Conservation (phyloP, 352 stramenopile genomes). For the Globisporangium nunn region DNA sequence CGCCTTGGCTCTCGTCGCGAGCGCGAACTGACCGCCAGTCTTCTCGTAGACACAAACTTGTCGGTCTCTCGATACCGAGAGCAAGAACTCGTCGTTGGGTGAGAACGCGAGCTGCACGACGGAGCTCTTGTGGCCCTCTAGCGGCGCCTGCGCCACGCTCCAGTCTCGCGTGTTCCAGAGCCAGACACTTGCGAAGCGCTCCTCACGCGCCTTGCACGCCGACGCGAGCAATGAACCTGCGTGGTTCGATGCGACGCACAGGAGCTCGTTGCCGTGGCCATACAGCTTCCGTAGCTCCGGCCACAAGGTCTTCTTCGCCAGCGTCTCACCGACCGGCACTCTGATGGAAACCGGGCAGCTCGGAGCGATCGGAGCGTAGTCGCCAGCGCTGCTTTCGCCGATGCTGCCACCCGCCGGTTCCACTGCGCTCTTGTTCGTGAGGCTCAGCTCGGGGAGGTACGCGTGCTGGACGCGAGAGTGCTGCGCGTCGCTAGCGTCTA, state of each 20-base stretch:
- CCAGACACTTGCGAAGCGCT: slow-evolving; percentile 51
- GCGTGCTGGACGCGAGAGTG: slow-evolving; percentile 31
- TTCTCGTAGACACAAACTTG: slow-evolving; percentile 63
- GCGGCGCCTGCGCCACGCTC: slow-evolving; percentile 30
- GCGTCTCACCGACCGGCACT: slow-evolving; percentile 53
- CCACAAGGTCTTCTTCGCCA: slow-evolving; percentile 66
- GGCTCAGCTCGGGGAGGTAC: slow-evolving; percentile 67
- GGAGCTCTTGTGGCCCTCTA: slow-evolving; percentile 71
- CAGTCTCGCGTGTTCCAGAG: slow-evolving; percentile 60
- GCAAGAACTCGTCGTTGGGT: slow-evolving; percentile 42
- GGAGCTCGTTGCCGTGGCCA: slow-evolving; percentile 72
- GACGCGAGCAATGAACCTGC: slow-evolving; percentile 49
- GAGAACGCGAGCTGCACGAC: slow-evolving; percentile 76
- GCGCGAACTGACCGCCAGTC: slow-evolving; percentile 18
- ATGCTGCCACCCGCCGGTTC: background rate
- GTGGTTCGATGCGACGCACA: slow-evolving; percentile 56
- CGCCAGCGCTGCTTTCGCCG: background rate
- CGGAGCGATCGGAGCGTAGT: slow-evolving; percentile 19
- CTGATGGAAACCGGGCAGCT: slow-evolving; percentile 6
- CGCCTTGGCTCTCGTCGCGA: slow-evolving; percentile 46
- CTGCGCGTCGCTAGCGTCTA: background rate
- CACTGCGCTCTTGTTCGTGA: slow-evolving; percentile 57
- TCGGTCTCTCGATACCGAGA: slow-evolving; percentile 69
- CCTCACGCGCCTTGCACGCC: slow-evolving; percentile 69
- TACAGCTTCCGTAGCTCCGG: slow-evolving; percentile 74